Conservation (phyloP, 805 yeast species). For the Blastobotrys mokoenaii region DNA sequence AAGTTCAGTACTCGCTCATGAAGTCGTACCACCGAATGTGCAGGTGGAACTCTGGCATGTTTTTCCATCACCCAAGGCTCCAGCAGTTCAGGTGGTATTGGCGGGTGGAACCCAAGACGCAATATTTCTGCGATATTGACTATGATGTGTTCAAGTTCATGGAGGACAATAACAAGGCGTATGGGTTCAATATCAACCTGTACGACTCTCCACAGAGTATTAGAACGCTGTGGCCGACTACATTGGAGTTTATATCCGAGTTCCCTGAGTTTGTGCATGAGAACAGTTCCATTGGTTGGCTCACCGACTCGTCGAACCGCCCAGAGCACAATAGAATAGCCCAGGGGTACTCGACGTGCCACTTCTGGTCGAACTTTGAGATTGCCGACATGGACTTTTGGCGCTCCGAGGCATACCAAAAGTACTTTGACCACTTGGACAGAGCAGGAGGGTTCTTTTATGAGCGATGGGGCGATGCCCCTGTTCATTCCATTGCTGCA, state of each 20-base stretch:
- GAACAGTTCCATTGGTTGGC: conserved; percentile 46
- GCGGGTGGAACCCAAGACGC: conserved; percentile 73
- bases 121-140: conserved; percentile 58
- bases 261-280: conserved; percentile 52
- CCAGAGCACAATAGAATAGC: conserved; percentile 42
- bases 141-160: conserved; percentile 32
- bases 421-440: conserved; percentile 59
- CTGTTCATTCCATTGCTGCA: conserved; percentile 73
- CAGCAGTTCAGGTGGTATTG: conserved; percentile 61
- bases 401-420: conserved; percentile 56
- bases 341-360: conserved; percentile 55
- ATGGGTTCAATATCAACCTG: conserved; percentile 63
- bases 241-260: conserved; percentile 46
- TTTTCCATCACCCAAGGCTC: conserved; percentile 57
- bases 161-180: conserved; percentile 54
- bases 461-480: conserved; percentile 93
- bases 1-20: conserved; percentile 53
- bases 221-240: conserved; percentile 57
- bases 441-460: conserved; percentile 73
- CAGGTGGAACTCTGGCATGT: conserved; percentile 62
- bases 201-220: conserved; percentile 67
- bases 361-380: conserved; percentile 88
- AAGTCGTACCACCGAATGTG: conserved; percentile 56
- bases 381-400: conserved; percentile 78
- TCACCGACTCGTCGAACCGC: conserved; percentile 42